Base-by-base conservation (phyloP, 768 basidiomycete species). In the Rhizopogon salebrosus region DNA sequence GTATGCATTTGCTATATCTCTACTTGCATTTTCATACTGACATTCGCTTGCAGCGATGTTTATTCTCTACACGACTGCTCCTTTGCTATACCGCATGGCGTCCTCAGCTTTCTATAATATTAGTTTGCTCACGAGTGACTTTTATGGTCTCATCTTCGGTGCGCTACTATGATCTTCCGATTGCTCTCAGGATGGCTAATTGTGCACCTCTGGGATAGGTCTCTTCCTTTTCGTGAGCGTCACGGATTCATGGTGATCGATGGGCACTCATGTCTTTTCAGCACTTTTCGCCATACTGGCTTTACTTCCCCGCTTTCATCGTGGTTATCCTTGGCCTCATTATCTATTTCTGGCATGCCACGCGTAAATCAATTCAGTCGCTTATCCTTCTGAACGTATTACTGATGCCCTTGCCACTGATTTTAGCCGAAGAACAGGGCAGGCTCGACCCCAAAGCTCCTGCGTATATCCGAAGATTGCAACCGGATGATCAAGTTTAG, bases 41-140 rank as follows among this genome's bases (percentile, higher is more conserved):
- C 14, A 9, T 18, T 48, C n/a, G 20, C 37, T 20, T 5, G 26
- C 36, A 79, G 89, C 92, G 1, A 87, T 93, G 91, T 74, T 89
- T 52, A 84, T 91, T 56, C 67, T 94, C 48, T 94, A 94, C 64
- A 92, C 90, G 35, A 80, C 87, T 41, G 88, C 92, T 3, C 91
- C 91, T n/a, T 57, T 92, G 57, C 69, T 94, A 37, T 93, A 93
- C 69, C 86, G 92, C 53, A 76, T 89, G 67, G 86, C 92, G 11
- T 92, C 91, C 1, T 90, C 89, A 16, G 82, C 88, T 6, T 93
- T 84, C 72, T 93, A 83, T 71, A 93, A 93, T 63, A 76, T 93
- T 57, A 88, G 85, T 59, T 68, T 93, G 9, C 79, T 94, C n/a
- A 86, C 92, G 13, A 87, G 87, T 64, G 90, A 93, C 70, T 94